Conservation (phyloP, 106 monocot genomes). For the Dactylorhiza incarnata region DNA sequence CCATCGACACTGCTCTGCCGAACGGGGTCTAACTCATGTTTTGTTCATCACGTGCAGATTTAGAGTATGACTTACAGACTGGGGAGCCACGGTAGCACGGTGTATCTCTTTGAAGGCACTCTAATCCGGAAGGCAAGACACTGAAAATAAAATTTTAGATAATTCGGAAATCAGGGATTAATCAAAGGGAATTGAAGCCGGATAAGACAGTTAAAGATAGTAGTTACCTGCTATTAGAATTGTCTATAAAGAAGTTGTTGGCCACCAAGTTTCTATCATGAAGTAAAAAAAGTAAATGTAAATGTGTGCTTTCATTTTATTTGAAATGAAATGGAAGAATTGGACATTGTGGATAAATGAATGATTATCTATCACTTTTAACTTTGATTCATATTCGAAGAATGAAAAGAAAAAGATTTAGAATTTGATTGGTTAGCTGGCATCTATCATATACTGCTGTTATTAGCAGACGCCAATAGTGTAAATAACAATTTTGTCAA, state of each 20-base stretch:
- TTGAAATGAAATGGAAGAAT: not conserved
- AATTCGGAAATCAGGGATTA: not conserved
- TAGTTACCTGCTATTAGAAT: constrained; percentile 65
- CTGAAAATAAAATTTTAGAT: constrained; percentile 22
- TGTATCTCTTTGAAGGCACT: constrained; percentile 65
- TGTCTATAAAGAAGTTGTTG: constrained; percentile 66
- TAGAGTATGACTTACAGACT: constrained; percentile 35
- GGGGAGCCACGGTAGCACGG: constrained; percentile 58
- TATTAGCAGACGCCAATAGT: too few relatives aligned
- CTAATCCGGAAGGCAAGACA: constrained; percentile 48
- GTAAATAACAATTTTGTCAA: too few relatives aligned
- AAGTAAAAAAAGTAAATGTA: not conserved
- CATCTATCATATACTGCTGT: too few relatives aligned
- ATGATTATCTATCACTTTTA: too few relatives aligned
- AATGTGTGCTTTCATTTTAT: not conserved
- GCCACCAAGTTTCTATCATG: constrained; percentile 78
- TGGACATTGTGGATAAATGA: too few relatives aligned
- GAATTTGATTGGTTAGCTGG: too few relatives aligned
- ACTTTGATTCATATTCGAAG: too few relatives aligned
- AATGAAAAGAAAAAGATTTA: too few relatives aligned
- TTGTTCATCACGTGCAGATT: too few relatives aligned
- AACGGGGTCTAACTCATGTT: too few relatives aligned
- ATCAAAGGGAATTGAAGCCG: not conserved
- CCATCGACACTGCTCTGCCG: too few relatives aligned
- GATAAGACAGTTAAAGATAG: not conserved